Evolutionary conservation across 495 filamentous ascomycete genomes (phyloP), one percentile per base, ranked within the genome.

Genomic region (Penicillium herquei): DNA sequence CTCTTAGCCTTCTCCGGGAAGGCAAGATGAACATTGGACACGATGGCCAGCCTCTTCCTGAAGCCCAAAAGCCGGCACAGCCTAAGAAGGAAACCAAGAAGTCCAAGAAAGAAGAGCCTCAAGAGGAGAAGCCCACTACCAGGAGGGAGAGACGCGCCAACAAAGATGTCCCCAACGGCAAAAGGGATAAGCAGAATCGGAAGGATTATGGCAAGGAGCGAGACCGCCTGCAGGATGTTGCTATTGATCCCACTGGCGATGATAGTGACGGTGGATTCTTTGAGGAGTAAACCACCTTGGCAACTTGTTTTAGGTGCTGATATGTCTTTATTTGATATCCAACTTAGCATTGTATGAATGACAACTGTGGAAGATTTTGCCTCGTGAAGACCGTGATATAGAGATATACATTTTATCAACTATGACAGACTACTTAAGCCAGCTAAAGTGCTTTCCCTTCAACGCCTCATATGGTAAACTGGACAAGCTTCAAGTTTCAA

Each of bases 241-340:
- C 58, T 13, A 37, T 47, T 30, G 32, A 46, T 6, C 54, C 48
- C 16, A 64, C 66, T 44, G 66, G 73, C 8, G 73, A 71, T 13
- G 78, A 81, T 0, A 84, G 80, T 59, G 82, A 84, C 62, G 82
- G 78, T 18, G 82, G 79, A 6, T 85, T 85, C 66, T 85, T 75
- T 33, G 72, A 75, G 54, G 61, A 67, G 51, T 68, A 52, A 61
- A 16, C 39, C 17, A 17, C n/a, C 42, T 21, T 17, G 39, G 31
- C 49, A 49, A 40, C 41, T 52, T 56, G 44, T 39, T 48, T 33
- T 44, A 7, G 40, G 46, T 50, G 46, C 35, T 52, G 44, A 53
- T 58, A 49, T 56, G 26, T 62, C 49, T 40, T 32, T 18, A 49
- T 12, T 51, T 57, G 61, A 61, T 62, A 65, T 63, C 57, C 64